A percentile compares a stretch with the other conserved stretches of the same genome.
Evolutionary conservation across 129 eudicot species (phyloP).

Genomic region (Ambrosia trifida): DNA sequence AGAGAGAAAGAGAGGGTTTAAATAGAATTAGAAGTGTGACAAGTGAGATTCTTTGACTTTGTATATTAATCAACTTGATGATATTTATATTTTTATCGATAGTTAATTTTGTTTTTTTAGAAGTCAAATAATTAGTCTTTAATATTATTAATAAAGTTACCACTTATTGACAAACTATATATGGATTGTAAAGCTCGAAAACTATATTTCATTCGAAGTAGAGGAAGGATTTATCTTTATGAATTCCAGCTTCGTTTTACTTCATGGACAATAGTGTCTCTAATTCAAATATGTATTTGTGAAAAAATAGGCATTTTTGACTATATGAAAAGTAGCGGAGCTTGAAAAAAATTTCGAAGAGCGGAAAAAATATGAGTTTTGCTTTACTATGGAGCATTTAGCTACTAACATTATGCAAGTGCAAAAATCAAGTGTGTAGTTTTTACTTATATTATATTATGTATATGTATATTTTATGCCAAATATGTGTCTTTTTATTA

Average conservation of each 20-base stretch:
- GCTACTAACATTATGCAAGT: too few relatives aligned
- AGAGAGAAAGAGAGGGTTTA: background rate
- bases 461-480: too few relatives aligned
- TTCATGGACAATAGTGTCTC: too few relatives aligned
- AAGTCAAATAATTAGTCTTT: constrained; percentile 20
- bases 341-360: too few relatives aligned
- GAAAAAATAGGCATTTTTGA: too few relatives aligned
- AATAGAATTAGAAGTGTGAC: constrained; percentile 24
- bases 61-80: background rate
- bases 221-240: background rate
- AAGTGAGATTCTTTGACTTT: constrained; percentile 35
- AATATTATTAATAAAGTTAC: background rate
- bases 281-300: too few relatives aligned
- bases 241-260: background rate
- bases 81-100: background rate
- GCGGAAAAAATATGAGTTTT: too few relatives aligned
- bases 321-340: too few relatives aligned
- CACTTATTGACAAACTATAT: background rate
- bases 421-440: too few relatives aligned
- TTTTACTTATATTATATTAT: too few relatives aligned
- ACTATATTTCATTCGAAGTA: background rate
- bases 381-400: too few relatives aligned
- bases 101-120: background rate
- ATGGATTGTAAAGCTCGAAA: background rate
- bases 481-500: too few relatives aligned